A percentile compares a stretch with the other conserved stretches of the same genome.
Conservation (phyloP, 176 grass and related monocot species). For the Zoysia japonica region DNA sequence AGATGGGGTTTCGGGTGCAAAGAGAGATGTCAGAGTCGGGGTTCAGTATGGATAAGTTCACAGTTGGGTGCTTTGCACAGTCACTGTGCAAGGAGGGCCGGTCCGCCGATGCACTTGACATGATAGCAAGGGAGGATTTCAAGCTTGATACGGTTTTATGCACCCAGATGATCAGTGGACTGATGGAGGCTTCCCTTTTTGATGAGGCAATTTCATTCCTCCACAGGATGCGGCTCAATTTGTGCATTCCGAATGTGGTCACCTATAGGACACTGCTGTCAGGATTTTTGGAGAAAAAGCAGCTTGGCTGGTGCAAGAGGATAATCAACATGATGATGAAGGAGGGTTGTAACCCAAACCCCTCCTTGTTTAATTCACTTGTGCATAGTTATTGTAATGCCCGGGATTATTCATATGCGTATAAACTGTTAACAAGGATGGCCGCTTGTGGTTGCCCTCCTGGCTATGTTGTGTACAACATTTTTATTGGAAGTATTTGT, state of each 20-base stretch:
- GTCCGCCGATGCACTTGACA: constrained; percentile 68
- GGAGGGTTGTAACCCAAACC: constrained; percentile 86
- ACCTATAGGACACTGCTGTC: constrained; percentile 88
- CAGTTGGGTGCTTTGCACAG: constrained; percentile 63
- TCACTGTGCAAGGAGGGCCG: constrained; percentile 67
- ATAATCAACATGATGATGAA: constrained; percentile 94
- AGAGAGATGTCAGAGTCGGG: constrained; percentile 78
- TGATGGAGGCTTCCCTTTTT: constrained; percentile 94
- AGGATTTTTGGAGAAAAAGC: constrained; percentile 83
- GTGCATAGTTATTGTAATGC: constrained; percentile 77
- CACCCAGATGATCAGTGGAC: constrained; percentile 88
- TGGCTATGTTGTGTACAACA: constrained; percentile 85
- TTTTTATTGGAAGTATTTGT: constrained; percentile 96
- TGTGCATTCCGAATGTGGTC: constrained; percentile 80
- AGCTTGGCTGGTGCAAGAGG: constrained; percentile 98
- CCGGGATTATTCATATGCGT: constrained; percentile 77
- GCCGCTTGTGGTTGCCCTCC: constrained; percentile 62
- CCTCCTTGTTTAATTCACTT: constrained; percentile 88
- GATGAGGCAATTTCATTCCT: constrained; percentile 88
- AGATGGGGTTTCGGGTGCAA: constrained; percentile 71
- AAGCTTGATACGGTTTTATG: constrained; percentile 83
- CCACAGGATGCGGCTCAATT: constrained; percentile 89
- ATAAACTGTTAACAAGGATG: constrained; percentile 90
- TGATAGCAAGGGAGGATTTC: constrained; percentile 84
- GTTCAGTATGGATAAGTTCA: constrained; percentile 74